A percentile compares a stretch with the other conserved stretches of the same genome.
These are phyloP conservation scores for Funneliformis geosporum DNA, from an alignment of 192 early-diverging fungal species.

Conservation along the genomic window DNA sequence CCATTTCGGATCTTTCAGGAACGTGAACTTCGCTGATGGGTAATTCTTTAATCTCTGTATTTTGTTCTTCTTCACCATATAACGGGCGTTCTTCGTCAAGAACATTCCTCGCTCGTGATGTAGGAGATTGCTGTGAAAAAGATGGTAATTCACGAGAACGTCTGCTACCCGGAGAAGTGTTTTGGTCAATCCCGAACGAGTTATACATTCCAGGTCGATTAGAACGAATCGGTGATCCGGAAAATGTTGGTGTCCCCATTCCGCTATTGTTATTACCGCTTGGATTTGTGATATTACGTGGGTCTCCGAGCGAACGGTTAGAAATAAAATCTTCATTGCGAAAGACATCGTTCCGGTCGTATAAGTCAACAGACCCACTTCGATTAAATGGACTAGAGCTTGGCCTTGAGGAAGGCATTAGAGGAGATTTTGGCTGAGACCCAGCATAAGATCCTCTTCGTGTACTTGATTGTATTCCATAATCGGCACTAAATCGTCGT, in stretches of 20 bases:
- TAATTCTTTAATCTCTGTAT: not conserved
- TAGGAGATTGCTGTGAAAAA: not conserved
- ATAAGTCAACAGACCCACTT: not conserved
- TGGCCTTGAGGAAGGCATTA: not conserved
- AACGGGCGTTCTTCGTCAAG: not conserved
- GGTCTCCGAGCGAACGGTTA: not conserved
- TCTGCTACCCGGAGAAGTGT: not conserved
- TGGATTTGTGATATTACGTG: not conserved
- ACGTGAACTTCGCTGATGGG: not conserved
- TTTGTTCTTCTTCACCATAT: not conserved
- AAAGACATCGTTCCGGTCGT: not conserved
- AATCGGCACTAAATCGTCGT: constrained; percentile 17
- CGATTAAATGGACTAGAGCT: constrained; percentile 5
- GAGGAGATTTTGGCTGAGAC: not conserved
- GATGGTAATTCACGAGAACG: not conserved
- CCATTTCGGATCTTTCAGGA: not conserved
- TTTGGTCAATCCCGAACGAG: not conserved
- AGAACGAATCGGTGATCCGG: not conserved
- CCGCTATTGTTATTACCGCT: not conserved
- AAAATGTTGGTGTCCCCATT: not conserved
- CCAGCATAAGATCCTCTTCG: constrained; percentile 9
- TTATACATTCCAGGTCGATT: not conserved
- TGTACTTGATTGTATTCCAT: not conserved
- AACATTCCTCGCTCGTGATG: not conserved
- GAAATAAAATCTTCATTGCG: constrained; percentile 16